Percentiles rank a stretch among this genome's conserved stretches.
These are phyloP conservation scores for Diplodia mutila DNA, from an alignment of 2,329 filamentous ascomycete species.

Conservation along the genomic window DNA sequence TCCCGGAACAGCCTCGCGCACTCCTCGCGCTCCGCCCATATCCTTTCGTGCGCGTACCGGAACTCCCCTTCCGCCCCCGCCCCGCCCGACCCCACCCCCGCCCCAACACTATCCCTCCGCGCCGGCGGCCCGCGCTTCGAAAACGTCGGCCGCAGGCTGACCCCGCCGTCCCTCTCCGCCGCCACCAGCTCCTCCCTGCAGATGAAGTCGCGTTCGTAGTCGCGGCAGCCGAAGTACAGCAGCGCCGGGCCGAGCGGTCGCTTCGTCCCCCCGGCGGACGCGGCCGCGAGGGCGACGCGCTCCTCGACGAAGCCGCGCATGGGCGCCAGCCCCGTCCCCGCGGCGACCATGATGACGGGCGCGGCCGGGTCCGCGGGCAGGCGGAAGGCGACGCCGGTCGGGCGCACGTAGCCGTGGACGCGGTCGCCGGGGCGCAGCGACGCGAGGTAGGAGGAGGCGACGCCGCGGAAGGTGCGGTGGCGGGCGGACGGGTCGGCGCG, in stretches of 20 bases:
- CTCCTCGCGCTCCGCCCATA: slow-evolving; percentile 51
- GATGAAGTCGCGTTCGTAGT: slow-evolving; percentile 58
- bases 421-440: slow-evolving; percentile 37
- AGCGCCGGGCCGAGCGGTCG: slow-evolving; percentile 66
- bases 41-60: slow-evolving; percentile 54
- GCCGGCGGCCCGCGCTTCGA: slow-evolving; percentile 58
- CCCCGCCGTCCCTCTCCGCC: slow-evolving; percentile 29
- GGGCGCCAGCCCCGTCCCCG: slow-evolving; percentile 38
- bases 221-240: slow-evolving; percentile 65
- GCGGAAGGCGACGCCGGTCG: slow-evolving; percentile 43
- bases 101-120: too few relatives aligned
- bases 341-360: slow-evolving; percentile 53
- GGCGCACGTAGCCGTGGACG: slow-evolving; percentile 40
- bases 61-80: slow-evolving; percentile 51
- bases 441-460: slow-evolving; percentile 43
- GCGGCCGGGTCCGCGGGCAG: slow-evolving; percentile 41
- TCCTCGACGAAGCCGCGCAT: slow-evolving; percentile 41
- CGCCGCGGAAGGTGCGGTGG: slow-evolving; percentile 45
- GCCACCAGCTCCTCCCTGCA: slow-evolving; percentile 62
- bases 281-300: slow-evolving; percentile 29
- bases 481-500: slow-evolving; percentile 34
- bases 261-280: slow-evolving; percentile 25
- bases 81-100: background rate
- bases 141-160: background rate
- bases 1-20: slow-evolving; percentile 46